phyloP scores from a whole-genome alignment of 1,284 basidiomycete genomes.

The Melampsora larici-populina region DNA sequence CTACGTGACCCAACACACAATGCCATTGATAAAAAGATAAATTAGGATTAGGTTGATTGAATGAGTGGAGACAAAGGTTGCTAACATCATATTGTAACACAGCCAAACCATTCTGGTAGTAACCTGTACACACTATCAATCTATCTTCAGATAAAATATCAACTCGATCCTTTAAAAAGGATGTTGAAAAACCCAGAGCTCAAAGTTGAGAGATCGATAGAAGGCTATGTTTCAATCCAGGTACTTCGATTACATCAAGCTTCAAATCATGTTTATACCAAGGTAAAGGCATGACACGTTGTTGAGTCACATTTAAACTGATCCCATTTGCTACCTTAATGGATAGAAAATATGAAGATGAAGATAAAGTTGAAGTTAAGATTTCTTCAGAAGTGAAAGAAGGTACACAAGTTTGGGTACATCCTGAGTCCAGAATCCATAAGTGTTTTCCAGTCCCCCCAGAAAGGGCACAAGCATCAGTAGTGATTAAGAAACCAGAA shows the following conservation, averaged over 20 bases:
- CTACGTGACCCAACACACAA: not conserved
- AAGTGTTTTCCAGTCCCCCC: not conserved
- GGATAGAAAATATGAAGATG: not conserved
- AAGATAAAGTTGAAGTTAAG: too few species aligned
- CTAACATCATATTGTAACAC: too few species aligned
- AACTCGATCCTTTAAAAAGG: too few species aligned
- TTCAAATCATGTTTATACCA: not conserved
- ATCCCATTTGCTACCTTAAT: not conserved
- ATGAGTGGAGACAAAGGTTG: too few species aligned
- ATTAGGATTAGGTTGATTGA: not conserved
- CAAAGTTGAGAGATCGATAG: not conserved
- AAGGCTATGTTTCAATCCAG: not conserved
- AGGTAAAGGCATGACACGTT: too few species aligned
- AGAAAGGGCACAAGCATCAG: not conserved
- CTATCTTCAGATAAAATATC: too few species aligned
- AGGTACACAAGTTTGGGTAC: not conserved
- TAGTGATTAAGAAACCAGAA: too few species aligned
- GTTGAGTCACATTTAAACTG: too few species aligned
- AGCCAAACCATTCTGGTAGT: too few species aligned
- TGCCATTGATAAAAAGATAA: not conserved
- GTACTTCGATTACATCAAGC: not conserved
- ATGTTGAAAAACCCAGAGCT: too few species aligned
- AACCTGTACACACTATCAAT: too few species aligned
- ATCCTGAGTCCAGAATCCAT: not conserved
- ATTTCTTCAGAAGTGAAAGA: too few species aligned